Base-by-base conservation (phyloP, 1,284 basidiomycete genomes). In the Heterobasidion annosum region DNA sequence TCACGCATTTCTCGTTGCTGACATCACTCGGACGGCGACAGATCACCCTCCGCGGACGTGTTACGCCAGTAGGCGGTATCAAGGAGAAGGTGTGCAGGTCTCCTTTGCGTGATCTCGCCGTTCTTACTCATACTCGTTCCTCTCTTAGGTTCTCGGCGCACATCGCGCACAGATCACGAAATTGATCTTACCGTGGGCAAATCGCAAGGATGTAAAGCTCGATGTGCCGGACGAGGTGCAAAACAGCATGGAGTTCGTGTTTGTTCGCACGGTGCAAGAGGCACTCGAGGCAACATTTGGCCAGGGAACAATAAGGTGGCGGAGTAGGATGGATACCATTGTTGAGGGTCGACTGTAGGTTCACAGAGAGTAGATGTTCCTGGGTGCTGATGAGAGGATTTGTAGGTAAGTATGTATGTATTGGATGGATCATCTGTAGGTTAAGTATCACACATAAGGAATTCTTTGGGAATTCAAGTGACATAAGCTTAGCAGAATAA, bases 201-300 rank as follows among this genome's bases (percentile, higher is more conserved):
- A 94, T 65, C 76, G 83, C 49, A 91, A 91, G 63, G 91, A 94
- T 57, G 88, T 92, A 19, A 88, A 92, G 63, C 81, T 88, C 59
- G 92, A 94, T 57, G 79, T 94, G 0, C 83, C 91, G 8, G 68
- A 71, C 13, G 84, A 88, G 63, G 77, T 94, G 40, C 74, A 81
- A 34, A 75, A 78, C 40, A 81, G 85, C 62, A 83, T 92, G 73
- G 78, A 89, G 63, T 88, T 93, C 59, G 82, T 82, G 47, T 94
- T 89, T 64, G 88, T 91, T 48, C 74, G 81, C 55, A 89, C 85
- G 8, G 78, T 93, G 45, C 77, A 81, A 56, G 90, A 94, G 67
- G 89, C 84, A 0, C 73, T 94, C 40, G 84, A 89, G 46, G 88
- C 84, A 1, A 91, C 88, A 8, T 92, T 92, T 62, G 88, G 88